A percentile compares a stretch with the other conserved stretches of the same genome.
Conservation (phyloP, 176 grass and related monocot genomes). For the Saccharum spontaneum region DNA sequence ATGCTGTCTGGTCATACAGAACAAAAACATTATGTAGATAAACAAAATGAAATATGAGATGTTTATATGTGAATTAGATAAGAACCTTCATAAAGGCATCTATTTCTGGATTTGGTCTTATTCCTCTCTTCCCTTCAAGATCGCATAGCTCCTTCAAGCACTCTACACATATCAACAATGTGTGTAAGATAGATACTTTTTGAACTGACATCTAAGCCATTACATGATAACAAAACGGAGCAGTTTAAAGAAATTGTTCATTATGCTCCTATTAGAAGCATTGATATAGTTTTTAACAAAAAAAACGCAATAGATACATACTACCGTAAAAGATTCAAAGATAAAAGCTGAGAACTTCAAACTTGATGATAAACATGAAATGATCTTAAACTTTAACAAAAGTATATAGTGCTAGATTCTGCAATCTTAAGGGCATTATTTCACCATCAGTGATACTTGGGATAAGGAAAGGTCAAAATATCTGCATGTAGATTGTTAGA, state of each 20-base stretch:
- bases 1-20: conserved; percentile 44
- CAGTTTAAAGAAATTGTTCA: conserved; percentile 6
- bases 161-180: conserved; percentile 33
- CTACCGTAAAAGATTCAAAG: neutral
- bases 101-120: conserved; percentile 68
- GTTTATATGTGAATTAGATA: neutral
- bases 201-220: neutral
- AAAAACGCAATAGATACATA: neutral
- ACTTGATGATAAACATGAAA: neutral
- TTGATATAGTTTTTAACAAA: neutral
- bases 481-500: neutral
- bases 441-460: neutral
- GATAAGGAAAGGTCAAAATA: neutral
- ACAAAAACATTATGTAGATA: conserved; percentile 7
- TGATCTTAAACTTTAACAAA: neutral
- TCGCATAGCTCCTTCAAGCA: conserved; percentile 55
- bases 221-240: neutral
- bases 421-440: neutral
- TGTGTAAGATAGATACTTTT: neutral
- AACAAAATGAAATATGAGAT: neutral
- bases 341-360: neutral
- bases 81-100: conserved; percentile 88
- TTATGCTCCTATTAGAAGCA: neutral
- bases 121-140: conserved; percentile 56
- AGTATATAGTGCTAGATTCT: neutral